These are phyloP conservation scores for Globisporangium splendens DNA, from an alignment of 352 stramenopile genomes.

Conservation along the genomic window DNA sequence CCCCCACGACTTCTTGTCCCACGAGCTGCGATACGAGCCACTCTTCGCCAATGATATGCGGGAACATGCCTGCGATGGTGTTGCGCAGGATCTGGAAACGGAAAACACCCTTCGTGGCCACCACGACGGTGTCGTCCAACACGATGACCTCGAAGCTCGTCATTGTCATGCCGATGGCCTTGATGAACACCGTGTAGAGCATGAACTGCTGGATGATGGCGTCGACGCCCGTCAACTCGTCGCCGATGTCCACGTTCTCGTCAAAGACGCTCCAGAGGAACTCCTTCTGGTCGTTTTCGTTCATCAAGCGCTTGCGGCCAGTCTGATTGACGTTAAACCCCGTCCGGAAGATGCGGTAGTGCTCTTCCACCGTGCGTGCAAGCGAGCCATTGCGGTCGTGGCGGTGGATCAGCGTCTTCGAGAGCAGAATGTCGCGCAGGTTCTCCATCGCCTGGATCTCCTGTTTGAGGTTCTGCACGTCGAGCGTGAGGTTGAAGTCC, in stretches of 20 bases:
- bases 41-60: conserved; percentile 38
- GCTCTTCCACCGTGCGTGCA: conserved; percentile 20
- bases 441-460: conserved; percentile 31
- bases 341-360: conserved; percentile 24
- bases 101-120: conserved; percentile 25
- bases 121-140: conserved; percentile 30
- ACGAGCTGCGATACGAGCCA: conserved; percentile 35
- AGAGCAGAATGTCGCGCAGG: conserved; percentile 22
- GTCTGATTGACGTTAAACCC: conserved; percentile 14
- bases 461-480: conserved; percentile 33
- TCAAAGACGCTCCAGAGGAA: conserved; percentile 42
- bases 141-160: conserved; percentile 28
- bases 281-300: conserved; percentile 21
- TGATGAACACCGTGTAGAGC: conserved; percentile 40
- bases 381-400: conserved; percentile 26
- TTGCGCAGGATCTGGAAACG: conserved; percentile 44
- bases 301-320: conserved; percentile 15
- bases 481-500: conserved; percentile 31
- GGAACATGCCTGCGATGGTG: conserved; percentile 43
- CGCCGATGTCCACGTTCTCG: conserved; percentile 31
- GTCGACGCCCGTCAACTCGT: conserved; percentile 24
- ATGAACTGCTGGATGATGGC: conserved; percentile 42
- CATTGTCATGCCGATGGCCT: conserved; percentile 32
- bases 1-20: conserved; percentile 29
- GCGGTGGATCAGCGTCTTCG: conserved; percentile 19